Percentiles rank a stretch among this genome's conserved stretches.
Conservation (phyloP, 2,329 filamentous ascomycete genomes). For the Aspergillus sojae region DNA sequence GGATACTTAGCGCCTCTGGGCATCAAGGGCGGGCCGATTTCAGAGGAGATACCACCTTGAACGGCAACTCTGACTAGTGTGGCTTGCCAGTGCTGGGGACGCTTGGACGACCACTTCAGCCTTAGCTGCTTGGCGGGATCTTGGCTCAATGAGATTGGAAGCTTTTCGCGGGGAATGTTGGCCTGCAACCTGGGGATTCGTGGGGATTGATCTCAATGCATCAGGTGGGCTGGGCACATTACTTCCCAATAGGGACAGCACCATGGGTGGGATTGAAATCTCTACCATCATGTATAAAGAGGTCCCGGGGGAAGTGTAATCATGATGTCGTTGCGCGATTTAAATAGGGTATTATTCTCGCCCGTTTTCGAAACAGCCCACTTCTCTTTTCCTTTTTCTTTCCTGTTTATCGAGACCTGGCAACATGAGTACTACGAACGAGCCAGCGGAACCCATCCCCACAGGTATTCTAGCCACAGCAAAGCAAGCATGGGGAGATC, state of each 20-base stretch:
- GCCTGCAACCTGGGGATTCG: conserved; percentile 8
- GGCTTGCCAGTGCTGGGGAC: conserved; percentile 7
- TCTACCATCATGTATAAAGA: background rate
- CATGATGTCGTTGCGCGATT: background rate
- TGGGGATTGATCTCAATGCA: conserved; percentile 4
- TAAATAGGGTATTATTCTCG: background rate
- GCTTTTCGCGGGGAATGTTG: conserved; percentile 16
- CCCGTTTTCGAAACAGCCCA: conserved; percentile 1
- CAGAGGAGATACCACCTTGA: conserved; percentile 1
- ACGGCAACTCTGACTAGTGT: conserved; percentile 5
- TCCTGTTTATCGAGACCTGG: background rate
- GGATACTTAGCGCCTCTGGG: conserved; percentile 1
- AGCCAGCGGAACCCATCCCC: conserved; percentile 67
- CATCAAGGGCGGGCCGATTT: background rate
- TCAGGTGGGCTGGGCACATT: conserved; percentile 5
- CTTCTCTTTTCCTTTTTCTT: background rate
- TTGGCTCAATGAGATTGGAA: conserved; percentile 17
- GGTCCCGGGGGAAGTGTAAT: background rate
- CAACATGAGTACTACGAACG: conserved; percentile 29
- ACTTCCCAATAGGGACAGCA: background rate
- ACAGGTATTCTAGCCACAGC: conserved; percentile 67
- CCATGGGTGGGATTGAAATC: background rate
- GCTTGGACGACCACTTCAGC: conserved; percentile 13
- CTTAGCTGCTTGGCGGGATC: conserved; percentile 16
- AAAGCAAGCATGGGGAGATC: conserved; percentile 64